Conservation (phyloP, 345 rosid genomes). For the Bretschneidera sinensis region DNA sequence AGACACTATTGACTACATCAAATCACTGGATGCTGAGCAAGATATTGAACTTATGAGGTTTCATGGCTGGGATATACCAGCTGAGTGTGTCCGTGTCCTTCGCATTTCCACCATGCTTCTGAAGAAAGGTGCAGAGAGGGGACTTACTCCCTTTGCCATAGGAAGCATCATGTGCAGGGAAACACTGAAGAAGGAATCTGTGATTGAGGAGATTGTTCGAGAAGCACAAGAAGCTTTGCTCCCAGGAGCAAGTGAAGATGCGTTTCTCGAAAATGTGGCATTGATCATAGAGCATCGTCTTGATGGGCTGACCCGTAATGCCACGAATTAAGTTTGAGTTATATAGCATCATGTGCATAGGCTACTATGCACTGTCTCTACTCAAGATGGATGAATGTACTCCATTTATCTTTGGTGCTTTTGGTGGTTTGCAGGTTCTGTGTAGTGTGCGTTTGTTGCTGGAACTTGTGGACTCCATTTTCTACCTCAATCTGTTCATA, state of each 20-base stretch:
- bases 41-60: conserved; percentile 60
- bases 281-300: conserved; percentile 52
- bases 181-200: conserved; percentile 48
- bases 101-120: conserved; percentile 77
- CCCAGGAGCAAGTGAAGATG: conserved; percentile 48
- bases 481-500: conserved; percentile 8
- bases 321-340: neutral
- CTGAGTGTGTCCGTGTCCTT: conserved; percentile 41
- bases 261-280: conserved; percentile 46
- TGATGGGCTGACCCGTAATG: conserved; percentile 18
- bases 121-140: conserved; percentile 68
- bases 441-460: conserved; percentile 1
- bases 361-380: neutral
- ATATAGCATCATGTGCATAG: neutral
- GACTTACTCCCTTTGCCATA: conserved; percentile 59
- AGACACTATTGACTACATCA: conserved; percentile 53
- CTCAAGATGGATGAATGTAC: conserved; percentile 1
- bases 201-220: conserved; percentile 54
- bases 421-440: conserved; percentile 15
- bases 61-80: conserved; percentile 73
- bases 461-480: conserved; percentile 14
- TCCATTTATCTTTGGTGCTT: conserved; percentile 4
- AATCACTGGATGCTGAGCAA: conserved; percentile 50
- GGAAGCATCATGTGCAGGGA: conserved; percentile 83
- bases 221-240: conserved; percentile 55